Percentiles rank a stretch among this genome's conserved stretches.
phyloP scores from a whole-genome alignment of 352 stramenopile genomes.

The Phytophthora agathidicida region DNA sequence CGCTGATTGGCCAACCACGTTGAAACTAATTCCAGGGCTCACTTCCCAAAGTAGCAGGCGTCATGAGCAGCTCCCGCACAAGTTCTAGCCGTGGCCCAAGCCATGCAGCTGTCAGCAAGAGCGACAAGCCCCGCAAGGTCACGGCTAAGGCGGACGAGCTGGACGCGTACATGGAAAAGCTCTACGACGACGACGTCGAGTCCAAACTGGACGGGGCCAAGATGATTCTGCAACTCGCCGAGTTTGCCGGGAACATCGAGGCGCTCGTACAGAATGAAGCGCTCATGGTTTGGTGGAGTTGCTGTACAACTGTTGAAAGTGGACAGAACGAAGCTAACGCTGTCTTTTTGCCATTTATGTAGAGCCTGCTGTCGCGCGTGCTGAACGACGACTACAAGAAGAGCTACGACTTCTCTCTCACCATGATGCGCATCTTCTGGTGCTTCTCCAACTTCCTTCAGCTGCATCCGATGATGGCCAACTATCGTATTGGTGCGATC shows the following conservation, averaged over 20 bases:
- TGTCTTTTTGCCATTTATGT: neutral
- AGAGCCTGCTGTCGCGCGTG: slow-evolving; percentile 90
- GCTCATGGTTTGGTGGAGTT: slow-evolving; percentile 93
- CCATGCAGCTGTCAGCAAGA: slow-evolving; percentile 14
- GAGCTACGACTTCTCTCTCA: slow-evolving; percentile 93
- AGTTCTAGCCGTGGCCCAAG: slow-evolving; percentile 29
- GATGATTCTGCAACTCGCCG: slow-evolving; percentile 92
- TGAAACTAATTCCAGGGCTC: slow-evolving; percentile 23
- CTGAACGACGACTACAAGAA: slow-evolving; percentile 96
- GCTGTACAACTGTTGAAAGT: no score
- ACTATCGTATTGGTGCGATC: slow-evolving; percentile 93
- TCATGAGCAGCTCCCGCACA: slow-evolving; percentile 36
- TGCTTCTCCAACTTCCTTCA: slow-evolving; percentile 96
- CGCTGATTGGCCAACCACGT: slow-evolving; percentile 20
- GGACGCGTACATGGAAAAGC: slow-evolving; percentile 94
- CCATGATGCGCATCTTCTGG: slow-evolving; percentile 95
- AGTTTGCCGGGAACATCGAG: slow-evolving; percentile 91
- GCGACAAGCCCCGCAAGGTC: slow-evolving; percentile 56
- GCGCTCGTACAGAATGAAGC: slow-evolving; percentile 94
- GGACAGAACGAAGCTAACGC: no score
- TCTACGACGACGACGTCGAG: slow-evolving; percentile 93
- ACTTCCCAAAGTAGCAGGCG: slow-evolving; percentile 5
- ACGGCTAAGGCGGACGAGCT: slow-evolving; percentile 78
- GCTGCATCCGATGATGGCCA: slow-evolving; percentile 92
- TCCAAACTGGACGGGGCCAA: slow-evolving; percentile 88